Evolutionary conservation across 2,329 filamentous ascomycete species (phyloP).

Genomic region (Sodiomyces alkalinus): DNA sequence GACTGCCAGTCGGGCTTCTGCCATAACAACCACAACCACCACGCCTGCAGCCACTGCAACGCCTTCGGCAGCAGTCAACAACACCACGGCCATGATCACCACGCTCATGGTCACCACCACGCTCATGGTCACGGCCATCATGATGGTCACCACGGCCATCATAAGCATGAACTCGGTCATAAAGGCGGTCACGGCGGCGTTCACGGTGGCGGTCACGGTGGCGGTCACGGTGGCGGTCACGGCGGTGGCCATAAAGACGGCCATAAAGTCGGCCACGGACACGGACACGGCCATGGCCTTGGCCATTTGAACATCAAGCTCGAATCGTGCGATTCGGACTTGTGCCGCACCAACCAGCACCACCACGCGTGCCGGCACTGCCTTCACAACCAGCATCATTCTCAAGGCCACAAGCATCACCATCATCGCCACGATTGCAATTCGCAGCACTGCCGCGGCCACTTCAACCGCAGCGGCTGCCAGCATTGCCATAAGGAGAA

Average conservation of each 20-base stretch:
- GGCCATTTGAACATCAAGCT: not conserved
- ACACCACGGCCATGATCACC: not conserved
- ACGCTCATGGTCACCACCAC: not conserved
- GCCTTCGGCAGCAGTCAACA: no score
- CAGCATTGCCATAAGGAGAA: conserved; percentile 1
- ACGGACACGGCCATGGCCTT: no score
- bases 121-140: no score
- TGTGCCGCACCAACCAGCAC: not conserved
- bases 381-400: no score
- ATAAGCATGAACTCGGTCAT: no score
- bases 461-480: conserved; percentile 1
- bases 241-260: no score
- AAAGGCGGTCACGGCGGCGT: no score
- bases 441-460: conserved; percentile 1
- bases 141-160: no score
- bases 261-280: no score
- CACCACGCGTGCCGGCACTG: not conserved
- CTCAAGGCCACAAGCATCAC: conserved; percentile 3
- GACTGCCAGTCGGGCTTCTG: not conserved
- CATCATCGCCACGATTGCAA: conserved; percentile 2
- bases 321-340: not conserved
- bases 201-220: no score
- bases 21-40: not conserved
- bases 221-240: no score
- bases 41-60: not conserved